Conservation (phyloP, 108 stramenopile genomes). For the Pseudonitzschia delicatissima region DNA sequence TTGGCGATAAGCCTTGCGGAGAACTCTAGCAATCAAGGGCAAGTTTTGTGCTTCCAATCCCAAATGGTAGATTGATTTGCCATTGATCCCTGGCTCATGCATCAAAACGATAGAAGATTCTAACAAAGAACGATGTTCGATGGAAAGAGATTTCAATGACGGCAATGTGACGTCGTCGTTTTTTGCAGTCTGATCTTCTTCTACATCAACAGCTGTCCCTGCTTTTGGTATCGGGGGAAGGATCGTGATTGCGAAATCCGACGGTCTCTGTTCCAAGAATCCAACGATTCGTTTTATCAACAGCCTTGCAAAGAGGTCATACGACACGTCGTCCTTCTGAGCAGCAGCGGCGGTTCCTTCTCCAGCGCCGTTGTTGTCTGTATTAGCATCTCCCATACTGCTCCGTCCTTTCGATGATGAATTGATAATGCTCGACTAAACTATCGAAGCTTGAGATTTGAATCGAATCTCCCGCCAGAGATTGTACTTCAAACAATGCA, state of each 20-base stretch:
- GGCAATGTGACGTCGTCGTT: background rate
- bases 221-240: background rate
- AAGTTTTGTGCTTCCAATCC: conserved; percentile 47
- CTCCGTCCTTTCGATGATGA: too few relatives aligned
- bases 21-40: conserved; percentile 34
- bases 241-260: conserved; percentile 32
- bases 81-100: background rate
- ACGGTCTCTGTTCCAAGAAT: conserved; percentile 12
- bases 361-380: background rate
- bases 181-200: background rate
- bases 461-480: too few relatives aligned
- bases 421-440: too few relatives aligned
- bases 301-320: background rate
- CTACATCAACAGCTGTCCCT: too few relatives aligned
- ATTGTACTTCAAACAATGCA: too few relatives aligned
- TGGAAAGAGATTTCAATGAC: background rate
- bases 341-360: too few relatives aligned
- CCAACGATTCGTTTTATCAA: background rate
- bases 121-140: background rate
- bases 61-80: conserved; percentile 9
- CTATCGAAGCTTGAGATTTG: too few relatives aligned
- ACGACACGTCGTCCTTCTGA: background rate
- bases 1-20: conserved; percentile 32
- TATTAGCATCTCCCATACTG: too few relatives aligned
- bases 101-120: conserved; percentile 28